A percentile compares a stretch with the other conserved stretches of the same genome.
Conservation (phyloP, 345 rosid genomes). For the Erucastrum elatum region DNA sequence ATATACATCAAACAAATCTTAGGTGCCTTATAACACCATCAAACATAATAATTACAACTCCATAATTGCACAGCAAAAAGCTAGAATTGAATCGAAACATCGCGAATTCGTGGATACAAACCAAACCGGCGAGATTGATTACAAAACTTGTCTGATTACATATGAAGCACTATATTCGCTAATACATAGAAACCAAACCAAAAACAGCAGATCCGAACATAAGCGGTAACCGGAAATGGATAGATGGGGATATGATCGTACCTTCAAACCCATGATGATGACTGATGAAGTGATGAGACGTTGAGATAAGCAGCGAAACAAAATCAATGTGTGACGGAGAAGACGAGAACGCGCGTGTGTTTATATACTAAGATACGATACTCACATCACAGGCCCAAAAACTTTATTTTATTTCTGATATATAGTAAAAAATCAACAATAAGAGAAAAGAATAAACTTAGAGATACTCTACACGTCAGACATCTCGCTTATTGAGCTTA, state of each 20-base stretch:
- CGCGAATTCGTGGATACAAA: neutral
- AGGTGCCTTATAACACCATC: neutral
- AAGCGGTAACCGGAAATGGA: neutral
- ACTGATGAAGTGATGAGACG: slow-evolving; percentile 20
- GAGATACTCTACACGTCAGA: neutral
- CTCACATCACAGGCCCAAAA: neutral
- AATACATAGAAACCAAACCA: neutral
- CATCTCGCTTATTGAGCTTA: neutral
- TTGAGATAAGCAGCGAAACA: neutral
- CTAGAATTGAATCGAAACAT: neutral
- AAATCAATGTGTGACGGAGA: slow-evolving; percentile 34
- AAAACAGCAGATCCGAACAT: slow-evolving; percentile 2
- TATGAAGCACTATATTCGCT: slow-evolving; percentile 2
- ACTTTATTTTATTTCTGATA: neutral
- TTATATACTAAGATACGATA: slow-evolving; percentile 12
- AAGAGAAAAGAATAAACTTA: neutral
- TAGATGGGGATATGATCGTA: neutral
- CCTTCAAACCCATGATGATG: slow-evolving; percentile 40
- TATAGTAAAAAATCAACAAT: neutral
- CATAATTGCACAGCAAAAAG: neutral
- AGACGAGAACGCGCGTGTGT: slow-evolving; percentile 24
- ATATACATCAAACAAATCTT: neutral
- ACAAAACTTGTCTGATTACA: neutral
- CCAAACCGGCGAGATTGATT: neutral
- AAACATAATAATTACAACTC: neutral